Conservation (phyloP, 2,329 filamentous ascomycete genomes). For the Aspergillus sp. region DNA sequence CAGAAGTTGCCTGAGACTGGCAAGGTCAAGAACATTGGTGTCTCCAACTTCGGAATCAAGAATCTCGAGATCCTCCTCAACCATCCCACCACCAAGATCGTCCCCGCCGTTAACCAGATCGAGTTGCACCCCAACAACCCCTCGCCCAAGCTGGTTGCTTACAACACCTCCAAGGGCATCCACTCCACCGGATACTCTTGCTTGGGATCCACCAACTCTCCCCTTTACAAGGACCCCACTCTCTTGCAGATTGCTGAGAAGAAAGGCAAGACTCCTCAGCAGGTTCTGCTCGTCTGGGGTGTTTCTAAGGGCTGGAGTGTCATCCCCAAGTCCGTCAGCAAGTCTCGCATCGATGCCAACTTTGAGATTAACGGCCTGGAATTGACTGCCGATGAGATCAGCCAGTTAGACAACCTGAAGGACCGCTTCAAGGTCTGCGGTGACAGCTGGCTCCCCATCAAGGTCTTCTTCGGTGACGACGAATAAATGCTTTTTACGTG, state of each 20-base stretch:
- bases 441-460: slow-evolving; percentile 65
- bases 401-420: slow-evolving; percentile 61
- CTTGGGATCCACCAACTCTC: slow-evolving; percentile 51
- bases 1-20: slow-evolving; percentile 43
- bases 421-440: slow-evolving; percentile 80
- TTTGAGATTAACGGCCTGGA: slow-evolving; percentile 71
- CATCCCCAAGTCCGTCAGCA: slow-evolving; percentile 78
- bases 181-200: slow-evolving; percentile 54
- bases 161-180: slow-evolving; percentile 50
- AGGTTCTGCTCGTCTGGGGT: slow-evolving; percentile 64
- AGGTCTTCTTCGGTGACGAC: slow-evolving; percentile 80
- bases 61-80: slow-evolving; percentile 71
- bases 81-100: slow-evolving; percentile 47
- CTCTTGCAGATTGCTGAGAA: slow-evolving; percentile 52
- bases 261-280: slow-evolving; percentile 51
- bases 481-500: slow-evolving; percentile 50
- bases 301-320: slow-evolving; percentile 76
- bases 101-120: slow-evolving; percentile 51
- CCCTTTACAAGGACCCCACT: slow-evolving; percentile 50
- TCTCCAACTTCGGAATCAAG: slow-evolving; percentile 79
- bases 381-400: slow-evolving; percentile 67
- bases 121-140: slow-evolving; percentile 63
- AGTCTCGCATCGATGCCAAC: slow-evolving; percentile 69
- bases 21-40: slow-evolving; percentile 75
- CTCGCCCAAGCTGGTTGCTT: slow-evolving; percentile 54